Base-by-base conservation (phyloP, 2,329 filamentous ascomycete genomes). In the Paecilomyces sp. region DNA sequence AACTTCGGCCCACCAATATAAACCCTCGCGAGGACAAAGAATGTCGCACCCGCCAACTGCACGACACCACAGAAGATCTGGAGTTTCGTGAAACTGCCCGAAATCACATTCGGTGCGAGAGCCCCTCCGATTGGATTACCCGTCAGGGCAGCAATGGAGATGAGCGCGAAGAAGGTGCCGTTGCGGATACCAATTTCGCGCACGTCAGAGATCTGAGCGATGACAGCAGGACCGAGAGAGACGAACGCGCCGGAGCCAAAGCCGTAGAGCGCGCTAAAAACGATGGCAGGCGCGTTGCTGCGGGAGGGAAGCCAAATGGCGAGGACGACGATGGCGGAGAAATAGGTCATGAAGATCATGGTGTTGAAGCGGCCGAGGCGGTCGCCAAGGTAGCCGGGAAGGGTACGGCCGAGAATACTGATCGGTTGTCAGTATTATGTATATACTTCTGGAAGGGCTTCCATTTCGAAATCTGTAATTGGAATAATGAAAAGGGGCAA, bases 191-290 rank as follows among this genome's bases (percentile, higher is more conserved):
- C 89, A 53, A 91, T 86, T 70, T 89, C 81, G 50, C 82, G 78
- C 36, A 90, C 82, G 51, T 88, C 85, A 1, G 83, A 85, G 61
- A 91, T 87, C 66, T 91, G 86, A 3, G 86, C 86, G 28, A 91
- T 77, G n/a, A 88, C 75, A 0, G 87, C 81, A 0, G 88, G 85
- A 0, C 78, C 77, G 36, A 90, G 74, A 1, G 83, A 82, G 51
- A 88, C 82, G 66, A 86, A 88, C 4, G 83, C 83, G 11, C 88
- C 88, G 0, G 84, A 87, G 7, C 81, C 81, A 68, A 90, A 89
- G 12, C 88, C 88, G 64, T 88, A 90, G 6, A 89, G 72, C 28
- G 81, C 76, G 15, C 82, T 80, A 68, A 89, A 90, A 51, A 85
- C 78, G 53, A 90, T 79, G 61, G 87, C 83, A 3, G 82, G 79